Evolutionary conservation across 2,329 filamentous ascomycete species (phyloP).

Genomic region (Amauroascus niger): DNA sequence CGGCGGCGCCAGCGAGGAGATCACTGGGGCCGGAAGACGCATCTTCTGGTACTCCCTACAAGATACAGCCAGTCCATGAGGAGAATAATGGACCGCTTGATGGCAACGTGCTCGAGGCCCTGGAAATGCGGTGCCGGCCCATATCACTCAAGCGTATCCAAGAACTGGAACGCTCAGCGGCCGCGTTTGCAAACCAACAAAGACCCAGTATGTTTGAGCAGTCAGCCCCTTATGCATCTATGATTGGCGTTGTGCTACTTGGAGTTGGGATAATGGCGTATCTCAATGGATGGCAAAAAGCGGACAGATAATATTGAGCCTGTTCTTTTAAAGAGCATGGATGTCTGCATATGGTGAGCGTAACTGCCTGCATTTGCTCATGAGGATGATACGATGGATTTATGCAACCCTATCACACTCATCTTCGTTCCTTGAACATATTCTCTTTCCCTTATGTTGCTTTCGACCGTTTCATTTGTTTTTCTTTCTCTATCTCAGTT

Average conservation of each 20-base stretch:
- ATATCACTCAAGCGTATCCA: constrained; percentile 33
- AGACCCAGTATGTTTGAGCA: constrained; percentile 39
- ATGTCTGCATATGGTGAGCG: constrained; percentile 2
- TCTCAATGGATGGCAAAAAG: constrained; percentile 68
- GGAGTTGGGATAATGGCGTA: constrained; percentile 81
- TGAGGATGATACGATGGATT: constrained; percentile 13
- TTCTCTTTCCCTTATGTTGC: constrained; percentile 2
- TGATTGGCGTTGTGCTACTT: constrained; percentile 70
- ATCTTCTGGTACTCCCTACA: constrained; percentile 22
- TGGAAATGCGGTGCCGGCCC: constrained; percentile 6
- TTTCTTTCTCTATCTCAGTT: not conserved
- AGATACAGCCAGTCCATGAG: constrained; percentile 16
- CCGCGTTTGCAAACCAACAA: constrained; percentile 31
- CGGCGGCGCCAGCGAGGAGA: constrained; percentile 39
- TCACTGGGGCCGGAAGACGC: not conserved
- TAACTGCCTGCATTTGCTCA: constrained; percentile 12
- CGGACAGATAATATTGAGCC: constrained; percentile 26
- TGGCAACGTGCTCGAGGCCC: constrained; percentile 23
- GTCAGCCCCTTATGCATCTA: constrained; percentile 65
- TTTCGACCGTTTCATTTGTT: constrained; percentile 4
- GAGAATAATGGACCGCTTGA: constrained; percentile 31
- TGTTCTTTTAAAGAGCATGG: constrained; percentile 9
- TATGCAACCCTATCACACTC: not conserved
- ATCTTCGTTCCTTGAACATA: constrained; percentile 13
- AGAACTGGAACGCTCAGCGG: constrained; percentile 33